Evolutionary conservation across 768 basidiomycete species (phyloP), one percentile per base, ranked within the genome.

Genomic region (Ephemerocybe angulata): DNA sequence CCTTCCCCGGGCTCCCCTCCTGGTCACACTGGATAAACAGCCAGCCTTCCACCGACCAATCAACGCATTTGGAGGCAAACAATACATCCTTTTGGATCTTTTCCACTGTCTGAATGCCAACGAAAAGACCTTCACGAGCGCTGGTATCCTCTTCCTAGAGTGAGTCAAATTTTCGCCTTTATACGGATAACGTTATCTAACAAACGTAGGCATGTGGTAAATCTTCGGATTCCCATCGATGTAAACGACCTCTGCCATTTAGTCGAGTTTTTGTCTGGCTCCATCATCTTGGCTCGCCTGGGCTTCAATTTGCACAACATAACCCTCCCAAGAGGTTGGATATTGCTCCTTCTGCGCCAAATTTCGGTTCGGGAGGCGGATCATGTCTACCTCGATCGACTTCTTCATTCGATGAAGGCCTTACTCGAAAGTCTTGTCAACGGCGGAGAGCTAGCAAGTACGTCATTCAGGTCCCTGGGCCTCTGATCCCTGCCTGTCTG

Each of bases 241-340:
- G 66, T 79, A 24, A 69, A 70, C 21, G 70, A 79, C 8, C 63
- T 87, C 2, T 86, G 82, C 52, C 74, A 80, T 51, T 66, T 78
- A 41, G 55, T 83, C 17, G 86, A 87, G 38, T 64, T 66, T 10
- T 62, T 86, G 1, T 76, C 78, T 44, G 70, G 70, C 6, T 70
- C 70, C 13, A 60, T 74, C 4, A 66, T 79, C 4, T 51, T 85
- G 2, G 62, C 66, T 53, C 58, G 60, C 27, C 35, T 57, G 12
- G 21, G 21, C 3, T 40, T 59, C 41, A 42, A 58, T 15, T 63
- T 83, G 0, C 78, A 85, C 60, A 69, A 72, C 15, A 58, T 82
- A 25, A 76, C 77, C 4, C 70, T 87, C 30, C 85, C 85, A 0
- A 74, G 74, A 2, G 77, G 74, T 50, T 87, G 84, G 83, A 60